Evolutionary conservation across 352 stramenopile species (phyloP).

Genomic region (Globisporangium spinosum): DNA sequence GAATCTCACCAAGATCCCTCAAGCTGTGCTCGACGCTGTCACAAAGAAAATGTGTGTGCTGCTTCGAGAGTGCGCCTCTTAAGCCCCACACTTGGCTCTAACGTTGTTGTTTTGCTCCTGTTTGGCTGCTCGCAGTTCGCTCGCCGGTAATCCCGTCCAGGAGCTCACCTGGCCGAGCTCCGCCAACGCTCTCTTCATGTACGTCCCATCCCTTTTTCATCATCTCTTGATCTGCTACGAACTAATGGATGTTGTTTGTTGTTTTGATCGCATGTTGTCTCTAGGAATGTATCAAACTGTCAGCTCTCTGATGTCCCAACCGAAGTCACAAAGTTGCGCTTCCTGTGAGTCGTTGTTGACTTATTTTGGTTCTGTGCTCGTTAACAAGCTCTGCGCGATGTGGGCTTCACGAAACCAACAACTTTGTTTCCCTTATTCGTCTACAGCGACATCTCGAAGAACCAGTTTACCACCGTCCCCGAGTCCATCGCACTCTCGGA

Average conservation of each 20-base stretch:
- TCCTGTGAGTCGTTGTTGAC: neutral
- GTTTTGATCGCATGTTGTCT: neutral
- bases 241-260: neutral
- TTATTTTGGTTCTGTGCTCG: neutral
- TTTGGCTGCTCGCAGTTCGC: neutral
- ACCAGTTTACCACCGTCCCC: slow-evolving; percentile 1
- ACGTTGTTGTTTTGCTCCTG: neutral
- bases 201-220: neutral
- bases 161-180: slow-evolving; percentile 10
- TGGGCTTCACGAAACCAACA: neutral
- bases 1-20: slow-evolving; percentile 5
- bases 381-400: neutral
- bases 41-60: slow-evolving; percentile 1
- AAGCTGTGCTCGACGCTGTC: neutral
- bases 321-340: neutral
- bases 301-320: neutral
- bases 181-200: slow-evolving; percentile 11
- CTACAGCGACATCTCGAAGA: slow-evolving; percentile 12
- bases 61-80: neutral
- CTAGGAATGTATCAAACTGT: slow-evolving; percentile 10
- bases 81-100: neutral
- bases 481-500: slow-evolving; percentile 7
- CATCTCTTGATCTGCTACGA: neutral
- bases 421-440: neutral
- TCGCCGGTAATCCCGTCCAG: neutral